A percentile compares a stretch with the other conserved stretches of the same genome.
These are phyloP conservation scores for Rhytidhysteron rufulum DNA, from an alignment of 2,329 filamentous ascomycete genomes.

Conservation along the genomic window DNA sequence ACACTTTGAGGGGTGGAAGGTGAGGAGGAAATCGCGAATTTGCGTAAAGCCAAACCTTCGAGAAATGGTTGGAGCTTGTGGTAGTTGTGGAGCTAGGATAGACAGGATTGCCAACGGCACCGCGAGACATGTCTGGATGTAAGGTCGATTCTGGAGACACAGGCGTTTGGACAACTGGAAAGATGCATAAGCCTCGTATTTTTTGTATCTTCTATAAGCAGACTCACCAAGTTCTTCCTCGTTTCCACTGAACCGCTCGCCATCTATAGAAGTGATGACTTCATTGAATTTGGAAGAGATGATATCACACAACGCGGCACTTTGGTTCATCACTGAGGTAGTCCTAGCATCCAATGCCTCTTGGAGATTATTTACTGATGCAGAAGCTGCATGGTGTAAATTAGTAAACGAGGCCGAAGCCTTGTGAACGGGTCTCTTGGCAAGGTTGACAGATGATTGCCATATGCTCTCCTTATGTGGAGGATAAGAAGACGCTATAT, in stretches of 20 bases:
- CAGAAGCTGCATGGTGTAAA: background rate
- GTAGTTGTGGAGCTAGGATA: conserved; percentile 36
- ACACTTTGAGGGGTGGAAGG: conserved; percentile 66
- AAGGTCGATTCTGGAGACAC: background rate
- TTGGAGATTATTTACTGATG: conserved; percentile 2
- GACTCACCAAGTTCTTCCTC: conserved; percentile 50
- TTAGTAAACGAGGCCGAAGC: conserved; percentile 1
- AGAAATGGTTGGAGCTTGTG: conserved; percentile 58
- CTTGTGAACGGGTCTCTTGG: background rate
- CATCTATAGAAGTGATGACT: conserved; percentile 69
- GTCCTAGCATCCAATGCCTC: conserved; percentile 16
- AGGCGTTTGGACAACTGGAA: conserved; percentile 26
- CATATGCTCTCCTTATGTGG: conserved; percentile 1
- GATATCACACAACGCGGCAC: conserved; percentile 51
- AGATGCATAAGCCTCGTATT: no score
- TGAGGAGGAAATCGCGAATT: conserved; percentile 71
- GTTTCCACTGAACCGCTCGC: conserved; percentile 51
- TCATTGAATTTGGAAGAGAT: conserved; percentile 62
- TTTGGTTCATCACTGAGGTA: conserved; percentile 37
- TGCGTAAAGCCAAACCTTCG: conserved; percentile 73
- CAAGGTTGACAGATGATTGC: conserved; percentile 1
- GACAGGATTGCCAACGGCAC: conserved; percentile 22
- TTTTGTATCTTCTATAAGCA: no score
- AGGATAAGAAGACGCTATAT: background rate
- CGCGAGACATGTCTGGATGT: conserved; percentile 7